Conservation (phyloP, 768 basidiomycete species). For the Ramaria sp. region DNA sequence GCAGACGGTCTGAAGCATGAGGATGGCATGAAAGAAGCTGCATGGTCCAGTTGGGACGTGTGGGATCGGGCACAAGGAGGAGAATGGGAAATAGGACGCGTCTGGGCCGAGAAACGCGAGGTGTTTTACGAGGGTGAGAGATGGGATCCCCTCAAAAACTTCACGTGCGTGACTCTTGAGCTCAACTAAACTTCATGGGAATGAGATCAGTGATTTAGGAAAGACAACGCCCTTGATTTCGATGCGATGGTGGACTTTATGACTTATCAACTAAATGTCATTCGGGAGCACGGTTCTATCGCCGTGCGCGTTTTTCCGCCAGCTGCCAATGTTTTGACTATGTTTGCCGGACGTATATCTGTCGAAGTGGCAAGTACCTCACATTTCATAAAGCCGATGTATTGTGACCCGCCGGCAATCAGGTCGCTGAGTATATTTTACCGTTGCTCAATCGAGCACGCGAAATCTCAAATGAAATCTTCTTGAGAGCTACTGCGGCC, state of each 20-base stretch:
- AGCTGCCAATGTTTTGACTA: conserved; percentile 61
- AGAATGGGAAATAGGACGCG: conserved; percentile 89
- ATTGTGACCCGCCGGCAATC: conserved; percentile 2
- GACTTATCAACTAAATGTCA: conserved; percentile 46
- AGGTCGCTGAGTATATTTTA: conserved; percentile 84
- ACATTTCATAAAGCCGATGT: background rate
- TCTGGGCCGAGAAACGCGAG: conserved; percentile 93
- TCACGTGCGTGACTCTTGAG: conserved; percentile 41
- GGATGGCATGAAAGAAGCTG: conserved; percentile 66
- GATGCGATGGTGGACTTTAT: conserved; percentile 93
- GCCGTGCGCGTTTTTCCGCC: conserved; percentile 85
- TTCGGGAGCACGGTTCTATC: conserved; percentile 65
- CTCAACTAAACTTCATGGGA: background rate
- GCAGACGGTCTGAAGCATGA: conserved; percentile 72
- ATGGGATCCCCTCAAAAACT: conserved; percentile 78
- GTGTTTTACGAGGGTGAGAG: conserved; percentile 80
- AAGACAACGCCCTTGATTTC: conserved; percentile 64
- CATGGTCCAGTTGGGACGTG: conserved; percentile 79
- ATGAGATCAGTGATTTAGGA: conserved; percentile 21
- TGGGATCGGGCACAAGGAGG: conserved; percentile 33
- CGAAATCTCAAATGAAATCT: conserved; percentile 57
- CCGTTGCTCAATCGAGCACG: conserved; percentile 69
- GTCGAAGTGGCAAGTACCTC: conserved; percentile 59
- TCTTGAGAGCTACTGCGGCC: conserved; percentile 80
- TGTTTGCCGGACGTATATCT: conserved; percentile 78